Evolutionary conservation across 306 rosid species (phyloP).

Genomic region (Dryas octopetala): DNA sequence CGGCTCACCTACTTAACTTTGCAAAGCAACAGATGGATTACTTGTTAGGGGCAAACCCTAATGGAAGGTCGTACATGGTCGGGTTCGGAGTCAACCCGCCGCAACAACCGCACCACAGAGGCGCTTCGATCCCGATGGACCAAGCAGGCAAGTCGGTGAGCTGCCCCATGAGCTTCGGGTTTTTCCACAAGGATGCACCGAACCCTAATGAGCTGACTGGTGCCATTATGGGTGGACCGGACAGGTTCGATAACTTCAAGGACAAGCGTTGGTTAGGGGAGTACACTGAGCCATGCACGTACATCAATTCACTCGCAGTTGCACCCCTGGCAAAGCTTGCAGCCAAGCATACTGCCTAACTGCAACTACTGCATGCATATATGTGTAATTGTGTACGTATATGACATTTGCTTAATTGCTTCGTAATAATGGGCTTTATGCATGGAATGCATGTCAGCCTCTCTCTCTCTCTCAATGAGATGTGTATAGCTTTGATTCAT

Average conservation of each 20-base stretch:
- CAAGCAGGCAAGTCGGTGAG: background rate
- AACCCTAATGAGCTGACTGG: constrained; percentile 85
- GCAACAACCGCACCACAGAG: constrained; percentile 81
- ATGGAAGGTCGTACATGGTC: constrained; percentile 75
- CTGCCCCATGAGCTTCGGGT: constrained; percentile 49
- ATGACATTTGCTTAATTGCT: too few relatives aligned
- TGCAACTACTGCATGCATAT: too few relatives aligned
- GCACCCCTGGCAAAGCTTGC: constrained; percentile 82
- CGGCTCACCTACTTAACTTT: constrained; percentile 38
- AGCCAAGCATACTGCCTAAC: background rate
- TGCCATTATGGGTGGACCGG: constrained; percentile 89
- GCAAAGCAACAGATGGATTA: constrained; percentile 86
- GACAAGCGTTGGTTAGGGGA: constrained; percentile 72
- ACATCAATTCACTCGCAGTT: constrained; percentile 70
- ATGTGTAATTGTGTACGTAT: too few relatives aligned
- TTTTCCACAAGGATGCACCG: constrained; percentile 41
- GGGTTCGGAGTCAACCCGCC: constrained; percentile 77
- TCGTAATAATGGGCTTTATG: too few relatives aligned
- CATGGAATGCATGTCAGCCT: too few relatives aligned
- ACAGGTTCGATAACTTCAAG: constrained; percentile 49
- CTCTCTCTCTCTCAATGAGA: too few relatives aligned
- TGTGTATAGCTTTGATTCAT: too few relatives aligned
- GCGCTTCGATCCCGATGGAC: constrained; percentile 62
- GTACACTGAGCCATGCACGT: constrained; percentile 82
- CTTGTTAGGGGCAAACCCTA: constrained; percentile 69